phyloP scores from a whole-genome alignment of 768 basidiomycete genomes.

The Agaricus bisporus region DNA sequence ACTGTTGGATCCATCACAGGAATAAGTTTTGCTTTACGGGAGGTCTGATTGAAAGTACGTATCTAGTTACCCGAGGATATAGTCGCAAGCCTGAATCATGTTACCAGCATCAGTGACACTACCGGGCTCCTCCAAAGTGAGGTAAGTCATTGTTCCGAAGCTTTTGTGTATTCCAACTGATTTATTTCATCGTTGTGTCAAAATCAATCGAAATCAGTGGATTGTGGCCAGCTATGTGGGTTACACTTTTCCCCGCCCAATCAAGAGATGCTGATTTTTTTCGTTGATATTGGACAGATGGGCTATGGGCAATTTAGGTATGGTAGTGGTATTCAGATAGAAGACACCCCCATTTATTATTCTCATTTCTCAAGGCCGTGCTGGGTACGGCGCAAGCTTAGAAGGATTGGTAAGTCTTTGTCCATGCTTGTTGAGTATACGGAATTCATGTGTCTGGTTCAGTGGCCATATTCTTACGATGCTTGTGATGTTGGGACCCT shows the following conservation, averaged over 20 bases:
- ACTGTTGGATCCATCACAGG: conserved; percentile 17
- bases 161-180: neutral
- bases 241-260: neutral
- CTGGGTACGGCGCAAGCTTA: conserved; percentile 67
- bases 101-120: conserved; percentile 20
- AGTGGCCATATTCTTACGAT: conserved; percentile 72
- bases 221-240: conserved; percentile 32
- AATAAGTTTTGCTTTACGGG: conserved; percentile 76
- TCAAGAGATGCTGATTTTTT: neutral
- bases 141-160: conserved; percentile 12
- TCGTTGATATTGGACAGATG: conserved; percentile 22
- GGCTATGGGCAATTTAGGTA: conserved; percentile 50
- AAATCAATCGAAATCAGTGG: conserved; percentile 15
- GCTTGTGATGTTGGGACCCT: conserved; percentile 79
- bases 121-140: conserved; percentile 20
- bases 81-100: neutral
- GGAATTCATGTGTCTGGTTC: neutral
- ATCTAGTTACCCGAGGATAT: conserved; percentile 6
- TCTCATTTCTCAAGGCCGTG: conserved; percentile 36
- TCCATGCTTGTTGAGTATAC: neutral
- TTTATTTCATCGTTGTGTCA: neutral
- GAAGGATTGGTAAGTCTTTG: conserved; percentile 52
- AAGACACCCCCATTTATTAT: conserved; percentile 14
- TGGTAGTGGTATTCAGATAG: conserved; percentile 16
- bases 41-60: conserved; percentile 51